These are phyloP conservation scores for Lactarius indigo DNA, from an alignment of 768 basidiomycete genomes.

Conservation along the genomic window DNA sequence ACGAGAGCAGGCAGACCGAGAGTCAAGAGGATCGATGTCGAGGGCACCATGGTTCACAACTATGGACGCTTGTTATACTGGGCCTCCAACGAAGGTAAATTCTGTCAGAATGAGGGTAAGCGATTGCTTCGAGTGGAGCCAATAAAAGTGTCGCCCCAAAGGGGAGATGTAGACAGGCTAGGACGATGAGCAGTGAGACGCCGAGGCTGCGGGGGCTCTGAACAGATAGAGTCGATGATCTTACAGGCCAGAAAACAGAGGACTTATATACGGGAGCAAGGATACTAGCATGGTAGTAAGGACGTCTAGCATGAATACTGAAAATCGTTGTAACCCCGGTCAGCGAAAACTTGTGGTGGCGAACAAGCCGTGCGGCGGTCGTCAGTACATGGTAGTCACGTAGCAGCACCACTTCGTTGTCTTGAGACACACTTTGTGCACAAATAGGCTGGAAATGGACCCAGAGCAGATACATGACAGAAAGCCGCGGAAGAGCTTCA, in stretches of 20 bases:
- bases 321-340: neutral
- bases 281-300: neutral
- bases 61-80: neutral
- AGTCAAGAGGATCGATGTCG: neutral
- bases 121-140: no score
- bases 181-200: no score
- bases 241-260: neutral
- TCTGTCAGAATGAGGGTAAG: neutral
- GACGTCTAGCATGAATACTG: neutral
- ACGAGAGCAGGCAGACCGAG: conserved; percentile 11
- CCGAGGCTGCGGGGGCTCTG: no score
- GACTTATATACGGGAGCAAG: neutral
- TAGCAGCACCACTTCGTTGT: neutral
- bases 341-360: no score
- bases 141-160: no score
- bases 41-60: neutral
- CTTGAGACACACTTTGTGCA: neutral
- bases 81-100: neutral
- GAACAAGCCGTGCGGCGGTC: neutral
- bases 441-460: neutral
- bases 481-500: neutral
- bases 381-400: neutral
- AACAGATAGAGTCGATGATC: neutral
- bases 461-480: neutral
- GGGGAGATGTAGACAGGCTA: no score